A percentile compares a stretch with the other conserved stretches of the same genome.
Conservation (phyloP, 208 protist genomes). For the Zelonia costaricensis region DNA sequence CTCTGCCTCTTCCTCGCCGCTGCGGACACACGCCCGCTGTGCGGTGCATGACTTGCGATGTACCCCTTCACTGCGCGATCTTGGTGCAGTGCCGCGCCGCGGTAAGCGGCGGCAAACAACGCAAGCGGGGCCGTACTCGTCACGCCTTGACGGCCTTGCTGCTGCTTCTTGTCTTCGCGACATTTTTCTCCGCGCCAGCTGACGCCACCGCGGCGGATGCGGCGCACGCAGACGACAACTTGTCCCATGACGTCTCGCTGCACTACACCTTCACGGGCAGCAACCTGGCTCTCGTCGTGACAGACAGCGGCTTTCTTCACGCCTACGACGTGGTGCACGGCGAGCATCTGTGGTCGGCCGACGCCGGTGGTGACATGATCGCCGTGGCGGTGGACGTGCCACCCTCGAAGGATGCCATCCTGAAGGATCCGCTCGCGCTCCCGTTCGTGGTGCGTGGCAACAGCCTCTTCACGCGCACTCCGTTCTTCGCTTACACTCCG, state of each 20-base stretch:
- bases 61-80: too few species aligned
- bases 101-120: too few species aligned
- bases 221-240: neutral
- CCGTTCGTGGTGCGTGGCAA: conserved; percentile 70
- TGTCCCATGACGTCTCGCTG: conserved; percentile 28
- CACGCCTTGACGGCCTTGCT: too few species aligned
- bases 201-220: neutral
- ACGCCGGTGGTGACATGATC: conserved; percentile 35
- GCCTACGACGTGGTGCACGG: conserved; percentile 45
- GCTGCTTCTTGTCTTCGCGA: too few species aligned
- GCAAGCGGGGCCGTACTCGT: too few species aligned
- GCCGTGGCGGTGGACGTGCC: conserved; percentile 26
- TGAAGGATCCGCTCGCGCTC: conserved; percentile 56
- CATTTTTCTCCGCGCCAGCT: neutral
- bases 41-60: too few species aligned
- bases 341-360: conserved; percentile 31
- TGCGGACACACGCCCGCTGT: too few species aligned
- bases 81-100: too few species aligned
- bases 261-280: conserved; percentile 35
- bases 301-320: conserved; percentile 41
- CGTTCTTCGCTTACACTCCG: conserved; percentile 10
- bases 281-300: conserved; percentile 51
- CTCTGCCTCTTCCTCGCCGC: too few species aligned
- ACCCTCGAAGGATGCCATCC: conserved; percentile 19
- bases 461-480: conserved; percentile 56